Base-by-base conservation (phyloP, 805 yeast genomes). In the Hanseniaspora clermontiae region DNA sequence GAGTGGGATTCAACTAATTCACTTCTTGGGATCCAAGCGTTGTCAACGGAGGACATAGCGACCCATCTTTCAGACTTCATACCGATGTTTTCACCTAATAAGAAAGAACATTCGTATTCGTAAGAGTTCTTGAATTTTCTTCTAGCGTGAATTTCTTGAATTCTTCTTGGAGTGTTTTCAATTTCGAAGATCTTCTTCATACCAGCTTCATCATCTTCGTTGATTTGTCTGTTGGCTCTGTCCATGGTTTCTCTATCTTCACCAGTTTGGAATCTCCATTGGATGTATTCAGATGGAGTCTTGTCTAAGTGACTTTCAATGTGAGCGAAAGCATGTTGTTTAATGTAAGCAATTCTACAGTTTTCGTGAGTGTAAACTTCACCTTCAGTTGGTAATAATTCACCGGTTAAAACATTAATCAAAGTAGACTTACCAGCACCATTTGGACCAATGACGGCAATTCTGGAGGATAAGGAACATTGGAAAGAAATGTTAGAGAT, bases 201-300 rank as follows among this genome's bases (percentile, higher is more conserved):
- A 73, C 95, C 87, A 76, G 84, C 81, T 81, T 90, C 97, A 78
- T 93, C 98, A 68, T 80, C 77, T 80, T 93, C 98, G 73, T 86
- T 89, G 75, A 93, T 89, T 75, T 84, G 91, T 82, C 98, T 88
- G 76, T 95, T 88, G 74, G 97, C 98, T 81, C 97, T 87, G 82
- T 93, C 98, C 98, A 93, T 93, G 78, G 98, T 93, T 82, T 93
- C 98, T 81, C 98, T 89, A 78, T 93, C 98, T 82, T 93, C 98
- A 90, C 98, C 98, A 73, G 98, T 93, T 82, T 93, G 98, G 97
- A 91, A 93, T 85, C 98, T 93, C 98, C 98, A 93, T 81, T 93
- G 98, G 69, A 93, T 93, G 81, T 93, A 93, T 82, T 93, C 98
- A 70, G 97, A 89, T 73, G 98, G 98, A 72, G 99, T 93, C 83